Evolutionary conservation across 371 early-diverging fungal genomes (phyloP).

Genomic region (Zopfochytrium polystomum): DNA sequence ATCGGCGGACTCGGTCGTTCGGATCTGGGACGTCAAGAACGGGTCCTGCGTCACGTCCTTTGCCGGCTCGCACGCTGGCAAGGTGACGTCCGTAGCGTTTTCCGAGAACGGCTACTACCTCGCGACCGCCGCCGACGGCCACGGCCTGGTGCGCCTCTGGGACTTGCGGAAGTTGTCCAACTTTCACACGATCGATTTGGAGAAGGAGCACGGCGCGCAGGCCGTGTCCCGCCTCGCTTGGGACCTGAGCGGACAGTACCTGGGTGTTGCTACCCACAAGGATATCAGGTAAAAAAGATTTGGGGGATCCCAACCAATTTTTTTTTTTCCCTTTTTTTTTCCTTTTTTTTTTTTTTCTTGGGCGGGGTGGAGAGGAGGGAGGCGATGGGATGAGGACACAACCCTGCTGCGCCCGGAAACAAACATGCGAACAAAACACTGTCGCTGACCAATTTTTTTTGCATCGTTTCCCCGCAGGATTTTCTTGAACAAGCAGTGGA

Average conservation of each 20-base stretch:
- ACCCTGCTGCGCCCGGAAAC: no score
- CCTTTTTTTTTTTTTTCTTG: no score
- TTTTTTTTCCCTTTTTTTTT: constrained; percentile 3
- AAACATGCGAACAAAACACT: no score
- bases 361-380: not conserved
- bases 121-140: constrained; percentile 66
- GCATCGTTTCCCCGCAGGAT: constrained; percentile 62
- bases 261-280: constrained; percentile 65
- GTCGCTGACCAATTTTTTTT: constrained; percentile 1
- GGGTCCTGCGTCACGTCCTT: constrained; percentile 70
- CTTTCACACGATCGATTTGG: constrained; percentile 66
- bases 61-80: constrained; percentile 50
- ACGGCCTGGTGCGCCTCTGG: constrained; percentile 78
- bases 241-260: constrained; percentile 77
- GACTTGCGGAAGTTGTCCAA: constrained; percentile 83
- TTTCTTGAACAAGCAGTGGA: constrained; percentile 65
- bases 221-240: constrained; percentile 53
- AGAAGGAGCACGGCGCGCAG: constrained; percentile 44
- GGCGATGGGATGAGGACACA: no score
- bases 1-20: constrained; percentile 66
- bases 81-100: constrained; percentile 70
- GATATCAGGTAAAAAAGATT: not conserved
- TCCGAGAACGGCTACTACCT: constrained; percentile 90
- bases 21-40: constrained; percentile 83
- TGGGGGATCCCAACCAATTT: constrained; percentile 59